phyloP scores from a whole-genome alignment of 179 eudicot genomes.

The Beta lomatogona region DNA sequence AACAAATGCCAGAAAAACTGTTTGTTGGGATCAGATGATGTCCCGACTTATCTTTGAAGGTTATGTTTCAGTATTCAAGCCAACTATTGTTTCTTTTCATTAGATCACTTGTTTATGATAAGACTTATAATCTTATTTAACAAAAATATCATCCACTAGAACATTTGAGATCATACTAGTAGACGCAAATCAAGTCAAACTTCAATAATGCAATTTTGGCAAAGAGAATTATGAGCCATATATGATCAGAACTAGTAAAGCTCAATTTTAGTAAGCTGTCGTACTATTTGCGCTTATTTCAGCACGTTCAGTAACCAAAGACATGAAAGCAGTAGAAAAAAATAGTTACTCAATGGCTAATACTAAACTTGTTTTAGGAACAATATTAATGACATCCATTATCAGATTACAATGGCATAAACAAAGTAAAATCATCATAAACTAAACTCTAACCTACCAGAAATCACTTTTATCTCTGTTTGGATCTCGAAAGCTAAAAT shows the following conservation, averaged over 20 bases:
- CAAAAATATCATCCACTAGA: too few relatives aligned
- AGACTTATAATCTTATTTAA: too few relatives aligned
- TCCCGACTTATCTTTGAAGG: too few relatives aligned
- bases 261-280: neutral
- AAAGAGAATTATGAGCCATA: neutral
- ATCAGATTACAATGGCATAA: constrained; percentile 36
- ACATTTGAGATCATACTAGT: too few relatives aligned
- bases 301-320: too few relatives aligned
- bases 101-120: too few relatives aligned
- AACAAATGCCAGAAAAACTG: too few relatives aligned
- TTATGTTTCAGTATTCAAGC: too few relatives aligned
- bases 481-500: constrained; percentile 37
- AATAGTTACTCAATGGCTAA: neutral
- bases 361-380: constrained; percentile 22
- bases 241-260: neutral
- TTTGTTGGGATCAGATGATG: too few relatives aligned
- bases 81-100: too few relatives aligned
- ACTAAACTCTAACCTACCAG: constrained; percentile 23
- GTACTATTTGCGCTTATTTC: too few relatives aligned
- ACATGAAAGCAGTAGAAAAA: neutral
- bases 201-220: neutral
- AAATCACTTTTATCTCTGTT: constrained; percentile 29
- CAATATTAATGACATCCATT: constrained; percentile 28
- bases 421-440: constrained; percentile 28
- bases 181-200: neutral